Evolutionary conservation across 352 stramenopile genomes (phyloP).

Genomic region (Blastocystis sp.): DNA sequence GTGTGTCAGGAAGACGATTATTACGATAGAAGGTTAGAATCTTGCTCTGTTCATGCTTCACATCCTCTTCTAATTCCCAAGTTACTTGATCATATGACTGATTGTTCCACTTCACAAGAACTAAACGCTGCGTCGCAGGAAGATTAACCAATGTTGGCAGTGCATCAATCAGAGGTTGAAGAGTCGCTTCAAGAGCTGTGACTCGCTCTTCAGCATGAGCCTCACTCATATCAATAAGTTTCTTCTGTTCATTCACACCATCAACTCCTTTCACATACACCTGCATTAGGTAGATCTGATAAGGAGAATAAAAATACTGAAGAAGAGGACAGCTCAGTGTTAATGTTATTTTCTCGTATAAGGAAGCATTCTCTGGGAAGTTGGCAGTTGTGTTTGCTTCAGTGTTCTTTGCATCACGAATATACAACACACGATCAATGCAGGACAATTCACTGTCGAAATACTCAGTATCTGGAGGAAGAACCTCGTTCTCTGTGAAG

Average conservation of each 20-base stretch:
- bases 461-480: conserved; percentile 77
- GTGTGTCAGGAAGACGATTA: conserved; percentile 38
- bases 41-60: conserved; percentile 80
- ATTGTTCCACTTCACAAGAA: conserved; percentile 83
- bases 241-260: not conserved
- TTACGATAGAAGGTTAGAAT: conserved; percentile 50
- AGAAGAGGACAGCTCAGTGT: conserved; percentile 25
- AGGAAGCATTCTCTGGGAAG: not conserved
- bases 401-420: conserved; percentile 26
- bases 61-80: conserved; percentile 83
- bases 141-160: conserved; percentile 67
- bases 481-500: conserved; percentile 51
- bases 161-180: conserved; percentile 74
- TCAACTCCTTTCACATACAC: conserved; percentile 32
- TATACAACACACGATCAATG: conserved; percentile 60
- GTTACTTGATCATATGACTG: conserved; percentile 83
- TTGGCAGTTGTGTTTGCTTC: not conserved
- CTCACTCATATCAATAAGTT: not conserved
- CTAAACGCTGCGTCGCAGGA: not conserved
- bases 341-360: conserved; percentile 51
- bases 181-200: not conserved
- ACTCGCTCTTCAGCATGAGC: not conserved
- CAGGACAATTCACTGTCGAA: conserved; percentile 68
- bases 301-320: conserved; percentile 56
- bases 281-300: conserved; percentile 51